phyloP scores from a whole-genome alignment of 1,284 basidiomycete genomes.

The Sporisorium sorghi region DNA sequence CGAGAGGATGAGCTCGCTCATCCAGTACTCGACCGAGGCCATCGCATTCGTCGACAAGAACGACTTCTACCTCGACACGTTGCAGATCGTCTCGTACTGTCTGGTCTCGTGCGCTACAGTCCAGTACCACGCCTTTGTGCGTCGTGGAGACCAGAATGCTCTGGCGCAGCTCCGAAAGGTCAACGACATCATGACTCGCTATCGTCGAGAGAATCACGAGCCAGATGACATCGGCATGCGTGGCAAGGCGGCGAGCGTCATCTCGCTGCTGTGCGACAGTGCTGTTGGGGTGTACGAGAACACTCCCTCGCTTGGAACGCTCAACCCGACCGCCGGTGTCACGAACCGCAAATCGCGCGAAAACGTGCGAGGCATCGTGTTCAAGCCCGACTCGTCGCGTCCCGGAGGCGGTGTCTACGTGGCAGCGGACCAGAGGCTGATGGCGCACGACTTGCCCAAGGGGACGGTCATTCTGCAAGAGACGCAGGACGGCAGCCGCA shows the following conservation, averaged over 20 bases:
- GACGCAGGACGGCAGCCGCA: conserved; percentile 65
- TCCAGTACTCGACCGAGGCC: conserved; percentile 55
- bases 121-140: conserved; percentile 63
- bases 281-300: conserved; percentile 68
- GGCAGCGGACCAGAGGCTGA: conserved; percentile 72
- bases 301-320: conserved; percentile 56
- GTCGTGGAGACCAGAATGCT: conserved; percentile 56
- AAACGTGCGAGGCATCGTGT: conserved; percentile 74
- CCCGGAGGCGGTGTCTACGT: conserved; percentile 87
- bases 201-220: conserved; percentile 60
- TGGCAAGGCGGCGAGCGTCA: conserved; percentile 89
- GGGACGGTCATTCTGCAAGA: conserved; percentile 76
- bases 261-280: conserved; percentile 84
- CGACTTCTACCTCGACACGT: conserved; percentile 63
- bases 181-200: conserved; percentile 41
- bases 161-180: conserved; percentile 49
- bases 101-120: conserved; percentile 65
- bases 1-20: conserved; percentile 62
- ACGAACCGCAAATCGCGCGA: conserved; percentile 66
- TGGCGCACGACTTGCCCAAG: conserved; percentile 76
- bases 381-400: conserved; percentile 73
- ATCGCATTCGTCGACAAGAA: conserved; percentile 62
- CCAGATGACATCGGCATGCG: conserved; percentile 76
- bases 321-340: conserved; percentile 72
- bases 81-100: conserved; percentile 61